Evolutionary conservation across 164 flowering plant species (phyloP).

Genomic region (Saururus chinensis): DNA sequence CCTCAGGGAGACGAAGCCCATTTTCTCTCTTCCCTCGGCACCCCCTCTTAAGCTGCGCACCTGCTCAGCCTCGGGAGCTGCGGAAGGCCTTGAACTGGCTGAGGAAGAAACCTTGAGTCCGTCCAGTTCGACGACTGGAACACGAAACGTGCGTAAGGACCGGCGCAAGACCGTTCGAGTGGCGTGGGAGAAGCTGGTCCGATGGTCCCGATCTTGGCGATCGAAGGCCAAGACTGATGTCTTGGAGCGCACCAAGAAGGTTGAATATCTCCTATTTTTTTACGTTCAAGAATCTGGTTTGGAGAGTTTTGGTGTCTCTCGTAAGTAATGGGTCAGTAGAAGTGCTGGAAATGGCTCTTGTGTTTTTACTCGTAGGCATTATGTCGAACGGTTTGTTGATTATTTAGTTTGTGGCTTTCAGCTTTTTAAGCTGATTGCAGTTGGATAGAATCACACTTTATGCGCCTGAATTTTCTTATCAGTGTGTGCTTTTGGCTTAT

Average conservation of each 20-base stretch:
- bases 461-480: neutral
- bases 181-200: slow-evolving; percentile 91
- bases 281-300: neutral
- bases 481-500: too few relatives aligned
- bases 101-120: too few relatives aligned
- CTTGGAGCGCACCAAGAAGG: slow-evolving; percentile 82
- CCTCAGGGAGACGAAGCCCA: too few relatives aligned
- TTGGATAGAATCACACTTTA: too few relatives aligned
- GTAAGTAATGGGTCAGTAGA: too few relatives aligned
- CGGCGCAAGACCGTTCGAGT: slow-evolving; percentile 55
- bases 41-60: too few relatives aligned
- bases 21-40: too few relatives aligned
- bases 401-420: neutral
- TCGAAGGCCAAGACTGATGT: slow-evolving; percentile 74
- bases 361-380: neutral
- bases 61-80: too few relatives aligned
- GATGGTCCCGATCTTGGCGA: slow-evolving; percentile 94
- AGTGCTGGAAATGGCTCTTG: too few relatives aligned
- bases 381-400: neutral
- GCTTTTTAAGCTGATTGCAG: neutral
- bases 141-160: slow-evolving; percentile 20
- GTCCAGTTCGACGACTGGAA: neutral
- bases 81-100: too few relatives aligned
- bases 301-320: neutral
- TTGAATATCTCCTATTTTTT: slow-evolving; percentile 3